These are phyloP conservation scores for Annona squamosa DNA, from an alignment of 164 flowering plant species.

Conservation along the genomic window DNA sequence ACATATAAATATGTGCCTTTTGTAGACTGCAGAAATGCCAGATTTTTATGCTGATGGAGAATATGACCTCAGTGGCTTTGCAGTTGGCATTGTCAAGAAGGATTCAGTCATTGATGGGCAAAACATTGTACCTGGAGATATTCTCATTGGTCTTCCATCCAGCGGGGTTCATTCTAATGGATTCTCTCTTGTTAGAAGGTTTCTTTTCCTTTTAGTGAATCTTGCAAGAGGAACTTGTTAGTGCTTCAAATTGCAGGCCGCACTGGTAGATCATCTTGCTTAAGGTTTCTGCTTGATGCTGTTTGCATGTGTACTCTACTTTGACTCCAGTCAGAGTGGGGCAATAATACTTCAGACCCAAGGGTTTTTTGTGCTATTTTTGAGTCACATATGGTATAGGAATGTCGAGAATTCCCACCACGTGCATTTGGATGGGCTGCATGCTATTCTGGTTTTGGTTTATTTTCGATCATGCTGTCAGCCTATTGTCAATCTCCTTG, in stretches of 20 bases:
- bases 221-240: not conserved
- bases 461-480: not conserved
- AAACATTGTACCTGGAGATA: slow-evolving; percentile 72
- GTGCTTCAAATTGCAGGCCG: not conserved
- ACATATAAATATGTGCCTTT: slow-evolving; percentile 4
- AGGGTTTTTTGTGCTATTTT: not conserved
- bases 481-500: not conserved
- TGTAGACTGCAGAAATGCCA: slow-evolving; percentile 97
- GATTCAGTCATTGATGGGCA: slow-evolving; percentile 85
- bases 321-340: not conserved
- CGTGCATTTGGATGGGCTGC: not conserved
- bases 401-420: not conserved
- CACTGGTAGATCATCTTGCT: not conserved
- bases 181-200: slow-evolving; percentile 97
- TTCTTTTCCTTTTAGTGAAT: not conserved
- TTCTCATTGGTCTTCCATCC: slow-evolving; percentile 88
- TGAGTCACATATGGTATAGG: not conserved
- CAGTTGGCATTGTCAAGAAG: slow-evolving; percentile 75
- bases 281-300: not conserved
- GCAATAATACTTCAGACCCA: too few species aligned
- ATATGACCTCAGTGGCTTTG: slow-evolving; percentile 95
- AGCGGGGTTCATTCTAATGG: slow-evolving; percentile 98
- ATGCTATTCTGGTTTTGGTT: not conserved
- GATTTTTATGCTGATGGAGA: slow-evolving; percentile 80
- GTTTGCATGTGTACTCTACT: not conserved